Base-by-base conservation (phyloP, 805 yeast genomes). In the Yarrowia sp. region DNA sequence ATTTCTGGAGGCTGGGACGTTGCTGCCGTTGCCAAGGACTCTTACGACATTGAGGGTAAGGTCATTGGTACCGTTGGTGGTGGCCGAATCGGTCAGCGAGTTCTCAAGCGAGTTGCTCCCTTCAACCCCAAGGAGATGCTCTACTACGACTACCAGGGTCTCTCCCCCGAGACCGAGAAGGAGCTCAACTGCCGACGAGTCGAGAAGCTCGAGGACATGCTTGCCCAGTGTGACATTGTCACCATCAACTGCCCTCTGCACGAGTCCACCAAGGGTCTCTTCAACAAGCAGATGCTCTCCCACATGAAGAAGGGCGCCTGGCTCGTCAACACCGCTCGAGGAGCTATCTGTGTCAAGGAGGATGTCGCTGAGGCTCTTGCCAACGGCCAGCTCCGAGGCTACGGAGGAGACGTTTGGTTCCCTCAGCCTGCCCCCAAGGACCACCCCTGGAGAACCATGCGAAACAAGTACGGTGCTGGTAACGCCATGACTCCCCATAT, bases 371-470 rank as follows among this genome's bases (percentile, higher is more conserved):
- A 77, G 36, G 81, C 82, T 6, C 76, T 86, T 50, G 80, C 82
- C 68, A 72, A 78, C n/a, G 87, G 88, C 40, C 82, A 85, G 72
- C 76, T 86, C 19, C 79, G 82, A 10, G 76, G 83, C 6, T 85
- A 81, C 64, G 90, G 88, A 1, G 76, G 85, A 2, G 90, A 86
- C 70, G 90, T 86, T 15, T 86, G 94, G 92, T 84, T 74, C 80
- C 88, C 88, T n/a, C 96, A 90, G 78, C 96, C 96, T 47, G 90
- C 94, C 33, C 92, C 92, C 71, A 79, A 80, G 67, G 83, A 83
- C 76, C 92, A 89, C 75, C 92, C 92, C 71, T 90, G 95, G 95
- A 83, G 92, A 47, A 15, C 38, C 13, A 47, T 47, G 52, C 52
- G 52, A 47, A 47, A 47, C 52, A 47, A 47, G 52, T 47, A 47